Evolutionary conservation across 768 basidiomycete species (phyloP).

Genomic region (Candolleomyces efflorescens): DNA sequence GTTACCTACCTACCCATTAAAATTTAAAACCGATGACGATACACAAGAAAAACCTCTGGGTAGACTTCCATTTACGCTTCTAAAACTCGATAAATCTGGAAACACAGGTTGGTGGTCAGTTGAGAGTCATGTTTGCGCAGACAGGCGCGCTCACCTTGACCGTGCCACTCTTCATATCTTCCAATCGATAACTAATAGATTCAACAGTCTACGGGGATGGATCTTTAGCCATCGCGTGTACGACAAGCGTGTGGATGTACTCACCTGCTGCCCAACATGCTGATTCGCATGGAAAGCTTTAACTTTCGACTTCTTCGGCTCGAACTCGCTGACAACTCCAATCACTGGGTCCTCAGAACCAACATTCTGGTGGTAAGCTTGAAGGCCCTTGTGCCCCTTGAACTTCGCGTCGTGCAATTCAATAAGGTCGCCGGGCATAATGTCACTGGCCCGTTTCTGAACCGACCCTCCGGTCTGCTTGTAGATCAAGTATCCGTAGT

Average conservation of each 20-base stretch:
- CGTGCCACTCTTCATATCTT: conserved; percentile 82
- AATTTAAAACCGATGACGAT: too few species aligned
- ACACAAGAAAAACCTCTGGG: too few species aligned
- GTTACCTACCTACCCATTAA: too few species aligned
- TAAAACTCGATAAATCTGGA: conserved; percentile 38
- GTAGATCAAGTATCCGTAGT: conserved; percentile 76
- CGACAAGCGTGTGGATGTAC: conserved; percentile 18
- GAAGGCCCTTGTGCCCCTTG: conserved; percentile 79
- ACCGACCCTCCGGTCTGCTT: conserved; percentile 64
- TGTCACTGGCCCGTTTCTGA: conserved; percentile 70
- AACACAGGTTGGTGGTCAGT: neutral
- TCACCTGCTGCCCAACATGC: conserved; percentile 77
- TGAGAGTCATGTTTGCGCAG: conserved; percentile 6
- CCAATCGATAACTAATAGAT: conserved; percentile 78
- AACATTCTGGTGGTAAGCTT: conserved; percentile 61
- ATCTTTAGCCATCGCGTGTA: neutral
- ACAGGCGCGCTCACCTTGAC: conserved; percentile 55
- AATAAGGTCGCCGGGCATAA: conserved; percentile 83
- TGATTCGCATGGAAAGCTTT: conserved; percentile 84
- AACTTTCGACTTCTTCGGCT: conserved; percentile 83
- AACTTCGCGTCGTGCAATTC: conserved; percentile 67
- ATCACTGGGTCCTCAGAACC: conserved; percentile 53
- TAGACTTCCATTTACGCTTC: conserved; percentile 22
- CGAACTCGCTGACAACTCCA: conserved; percentile 79
- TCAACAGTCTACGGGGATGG: conserved; percentile 50